These are phyloP conservation scores for Hanseniaspora nectarophila DNA, from an alignment of 805 yeast genomes.

Conservation along the genomic window DNA sequence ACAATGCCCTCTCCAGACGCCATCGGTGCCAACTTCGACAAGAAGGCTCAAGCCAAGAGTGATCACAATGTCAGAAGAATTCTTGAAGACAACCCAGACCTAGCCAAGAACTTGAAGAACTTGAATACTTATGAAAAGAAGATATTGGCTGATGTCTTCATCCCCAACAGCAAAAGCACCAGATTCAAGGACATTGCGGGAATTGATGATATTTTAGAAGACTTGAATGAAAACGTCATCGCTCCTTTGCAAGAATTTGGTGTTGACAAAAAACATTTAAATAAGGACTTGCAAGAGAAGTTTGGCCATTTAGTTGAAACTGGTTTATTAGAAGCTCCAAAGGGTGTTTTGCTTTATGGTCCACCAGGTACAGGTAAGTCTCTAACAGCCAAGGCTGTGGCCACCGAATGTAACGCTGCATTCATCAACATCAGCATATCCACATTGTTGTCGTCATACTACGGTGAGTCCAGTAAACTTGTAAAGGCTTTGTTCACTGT, in stretches of 20 bases:
- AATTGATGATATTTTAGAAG: slow-evolving; percentile 66
- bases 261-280: slow-evolving; percentile 4
- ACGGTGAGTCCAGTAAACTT: slow-evolving; percentile 88
- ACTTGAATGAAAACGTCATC: slow-evolving; percentile 74
- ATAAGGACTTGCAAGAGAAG: slow-evolving; percentile 13
- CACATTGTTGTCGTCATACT: slow-evolving; percentile 92
- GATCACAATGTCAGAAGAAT: slow-evolving; percentile 44
- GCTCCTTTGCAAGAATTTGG: slow-evolving; percentile 45
- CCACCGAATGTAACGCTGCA: slow-evolving; percentile 81
- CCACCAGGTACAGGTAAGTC: slow-evolving; percentile 99
- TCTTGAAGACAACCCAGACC: slow-evolving; percentile 49
- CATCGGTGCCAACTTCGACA: slow-evolving; percentile 38
- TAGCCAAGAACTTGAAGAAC: slow-evolving; percentile 37
- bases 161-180: slow-evolving; percentile 71
- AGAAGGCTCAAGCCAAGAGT: slow-evolving; percentile 50
- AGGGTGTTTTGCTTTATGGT: slow-evolving; percentile 83
- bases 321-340: slow-evolving; percentile 80
- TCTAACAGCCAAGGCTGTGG: slow-evolving; percentile 91
- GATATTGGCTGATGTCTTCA: slow-evolving; percentile 65
- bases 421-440: slow-evolving; percentile 88
- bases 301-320: slow-evolving; percentile 63
- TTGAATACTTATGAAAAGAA: slow-evolving; percentile 59
- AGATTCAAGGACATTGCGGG: slow-evolving; percentile 83
- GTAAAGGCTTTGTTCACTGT: slow-evolving; percentile 86
- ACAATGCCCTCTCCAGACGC: slow-evolving; percentile 32